Conservation (phyloP, 2,329 filamentous ascomycete species). For the Scorias spongiosa region DNA sequence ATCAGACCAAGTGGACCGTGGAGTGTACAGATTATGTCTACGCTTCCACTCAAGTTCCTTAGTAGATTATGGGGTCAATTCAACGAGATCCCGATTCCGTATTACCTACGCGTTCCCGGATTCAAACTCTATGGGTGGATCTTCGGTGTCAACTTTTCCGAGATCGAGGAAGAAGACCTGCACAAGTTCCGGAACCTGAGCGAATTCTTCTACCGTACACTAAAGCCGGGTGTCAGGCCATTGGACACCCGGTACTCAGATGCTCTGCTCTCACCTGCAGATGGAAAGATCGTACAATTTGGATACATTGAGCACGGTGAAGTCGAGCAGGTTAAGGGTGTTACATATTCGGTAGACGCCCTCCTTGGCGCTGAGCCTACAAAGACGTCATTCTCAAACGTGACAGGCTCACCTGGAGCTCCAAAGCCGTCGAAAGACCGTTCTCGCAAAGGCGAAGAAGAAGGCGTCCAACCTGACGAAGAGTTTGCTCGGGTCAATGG, state of each 20-base stretch:
- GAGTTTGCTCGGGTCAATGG: constrained; percentile 92
- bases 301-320: constrained; percentile 84
- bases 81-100: constrained; percentile 78
- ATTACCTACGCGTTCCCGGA: constrained; percentile 73
- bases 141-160: constrained; percentile 80
- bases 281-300: constrained; percentile 82
- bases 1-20: constrained; percentile 76
- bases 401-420: constrained; percentile 22
- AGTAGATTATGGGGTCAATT: constrained; percentile 82
- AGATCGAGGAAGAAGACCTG: constrained; percentile 77
- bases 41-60: constrained; percentile 75
- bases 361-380: constrained; percentile 48
- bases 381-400: constrained; percentile 26
- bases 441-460: constrained; percentile 32
- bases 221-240: constrained; percentile 78
- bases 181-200: constrained; percentile 84
- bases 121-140: constrained; percentile 84
- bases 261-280: constrained; percentile 72
- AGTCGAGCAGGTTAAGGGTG: constrained; percentile 96
- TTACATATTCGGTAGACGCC: constrained; percentile 93
- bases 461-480: constrained; percentile 63
- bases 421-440: constrained; percentile 18
- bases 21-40: constrained; percentile 89
- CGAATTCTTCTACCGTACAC: constrained; percentile 88
- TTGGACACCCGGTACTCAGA: constrained; percentile 60